phyloP scores from a whole-genome alignment of 768 basidiomycete genomes.

The Russula griseocarnosa region DNA sequence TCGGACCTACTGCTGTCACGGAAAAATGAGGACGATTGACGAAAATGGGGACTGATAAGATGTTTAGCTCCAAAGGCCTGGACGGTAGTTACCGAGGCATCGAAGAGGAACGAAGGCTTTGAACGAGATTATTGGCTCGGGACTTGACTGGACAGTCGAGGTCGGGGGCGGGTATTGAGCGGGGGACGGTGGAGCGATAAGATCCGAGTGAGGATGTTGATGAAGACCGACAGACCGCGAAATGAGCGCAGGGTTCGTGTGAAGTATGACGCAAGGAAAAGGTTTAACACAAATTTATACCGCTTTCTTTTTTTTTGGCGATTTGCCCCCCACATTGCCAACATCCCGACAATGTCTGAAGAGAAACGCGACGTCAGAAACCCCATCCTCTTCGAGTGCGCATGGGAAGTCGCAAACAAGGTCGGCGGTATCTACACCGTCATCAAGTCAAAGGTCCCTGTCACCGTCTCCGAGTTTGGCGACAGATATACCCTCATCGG shows the following conservation, averaged over 20 bases:
- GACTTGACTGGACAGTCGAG: not conserved
- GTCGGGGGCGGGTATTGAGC: not conserved
- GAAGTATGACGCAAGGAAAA: constrained; percentile 23
- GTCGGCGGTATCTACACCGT: constrained; percentile 99
- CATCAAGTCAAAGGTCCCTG: constrained; percentile 98
- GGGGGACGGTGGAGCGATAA: not conserved
- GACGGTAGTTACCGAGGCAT: not conserved
- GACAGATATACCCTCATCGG: constrained; percentile 95
- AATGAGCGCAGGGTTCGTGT: constrained; percentile 16
- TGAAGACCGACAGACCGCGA: not conserved
- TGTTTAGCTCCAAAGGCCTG: not conserved
- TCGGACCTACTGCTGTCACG: not conserved
- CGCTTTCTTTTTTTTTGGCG: not conserved
- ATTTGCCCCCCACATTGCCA: constrained; percentile 15
- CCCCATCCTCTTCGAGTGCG: constrained; percentile 87
- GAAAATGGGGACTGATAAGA: too few species aligned
- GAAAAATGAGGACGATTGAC: not conserved
- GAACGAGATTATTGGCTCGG: not conserved
- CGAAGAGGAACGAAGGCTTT: not conserved
- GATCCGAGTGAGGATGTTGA: not conserved
- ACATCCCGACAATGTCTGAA: constrained; percentile 32
- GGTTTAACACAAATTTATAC: constrained; percentile 5
- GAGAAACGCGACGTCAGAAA: constrained; percentile 68
- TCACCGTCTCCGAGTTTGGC: constrained; percentile 94
- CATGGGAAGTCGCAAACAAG: constrained; percentile 99